Evolutionary conservation across 345 rosid genomes (phyloP), one percentile per base, ranked within the genome.

Genomic region (Camelina sativa): DNA sequence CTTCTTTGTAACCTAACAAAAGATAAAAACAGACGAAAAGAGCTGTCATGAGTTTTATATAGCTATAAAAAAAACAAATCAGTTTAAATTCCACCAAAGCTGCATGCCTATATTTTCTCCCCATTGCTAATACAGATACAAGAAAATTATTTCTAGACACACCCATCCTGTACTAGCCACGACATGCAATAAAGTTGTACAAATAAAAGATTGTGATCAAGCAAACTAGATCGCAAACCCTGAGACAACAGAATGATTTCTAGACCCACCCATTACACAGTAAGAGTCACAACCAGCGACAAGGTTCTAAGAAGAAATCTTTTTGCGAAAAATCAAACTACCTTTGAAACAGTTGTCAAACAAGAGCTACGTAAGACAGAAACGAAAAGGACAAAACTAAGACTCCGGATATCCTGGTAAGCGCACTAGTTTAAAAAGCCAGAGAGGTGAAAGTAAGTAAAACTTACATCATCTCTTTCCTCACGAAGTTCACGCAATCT

Each of bases 401-500:
- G 7, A 35, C 38, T 58, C 28, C 0, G 15, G 38, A 9, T 54
- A 54, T 30, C 63, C n/a, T 37, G 40, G 16, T 8, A 41, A 58
- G 48, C 22, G 48, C 22, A 52, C 35, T 38, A 28, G 2, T 37
- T 3, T 5, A 47, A 23, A 23, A 60, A 46, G 23, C 47, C 9
- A 41, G 15, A 48, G 16, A 40, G 37, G 15, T 5, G 48, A 51
- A 25, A 6, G 0, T 5, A 25, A 6, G 0, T 5, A 23, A 4
- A 28, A 81, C 94, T 74, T 87, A 90, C 99, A 82, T 90, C 99
- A 8, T 92, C 99, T 82, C 80, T 92, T 80, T 89, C 96, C 80
- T 95, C 98, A 25, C 65, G 82, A 69, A 89, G 85, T 65, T 90
- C 83, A 34, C 94, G 96, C 56, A 86, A 7, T 13, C 86, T 86